Evolutionary conservation across 2,329 filamentous ascomycete genomes (phyloP).

Genomic region (Arthroderma sp.): DNA sequence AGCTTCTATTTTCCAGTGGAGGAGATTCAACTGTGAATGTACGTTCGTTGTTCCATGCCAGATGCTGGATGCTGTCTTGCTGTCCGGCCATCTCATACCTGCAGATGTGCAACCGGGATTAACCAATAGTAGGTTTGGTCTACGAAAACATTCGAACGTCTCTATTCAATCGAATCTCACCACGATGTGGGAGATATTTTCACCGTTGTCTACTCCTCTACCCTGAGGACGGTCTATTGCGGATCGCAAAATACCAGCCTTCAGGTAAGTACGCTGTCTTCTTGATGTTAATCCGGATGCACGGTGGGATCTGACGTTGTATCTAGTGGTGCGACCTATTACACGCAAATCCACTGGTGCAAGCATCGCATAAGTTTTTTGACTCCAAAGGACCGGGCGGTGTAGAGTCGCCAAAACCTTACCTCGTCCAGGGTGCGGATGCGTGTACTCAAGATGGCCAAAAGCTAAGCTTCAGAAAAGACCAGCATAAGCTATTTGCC

Average conservation of each 20-base stretch:
- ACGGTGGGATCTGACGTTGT: neutral
- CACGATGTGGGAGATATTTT: slow-evolving; percentile 96
- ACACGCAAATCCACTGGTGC: slow-evolving; percentile 48
- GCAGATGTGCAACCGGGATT: slow-evolving; percentile 4
- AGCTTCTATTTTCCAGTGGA: slow-evolving; percentile 77
- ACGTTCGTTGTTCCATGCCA: slow-evolving; percentile 10
- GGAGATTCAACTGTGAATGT: slow-evolving; percentile 88
- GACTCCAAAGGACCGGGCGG: slow-evolving; percentile 81
- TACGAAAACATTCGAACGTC: slow-evolving; percentile 57
- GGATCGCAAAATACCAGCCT: slow-evolving; percentile 91
- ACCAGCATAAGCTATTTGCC: slow-evolving; percentile 74
- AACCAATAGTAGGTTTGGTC: slow-evolving; percentile 55
- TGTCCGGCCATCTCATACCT: neutral
- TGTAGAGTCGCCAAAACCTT: slow-evolving; percentile 59
- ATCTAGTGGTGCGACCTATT: slow-evolving; percentile 62
- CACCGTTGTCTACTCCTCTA: slow-evolving; percentile 75
- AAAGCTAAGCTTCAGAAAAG: slow-evolving; percentile 66
- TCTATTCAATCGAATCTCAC: slow-evolving; percentile 83
- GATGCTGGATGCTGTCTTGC: neutral
- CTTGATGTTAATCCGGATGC: neutral
- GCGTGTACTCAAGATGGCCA: slow-evolving; percentile 43
- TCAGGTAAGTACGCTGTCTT: slow-evolving; percentile 37
- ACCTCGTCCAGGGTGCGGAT: slow-evolving; percentile 40
- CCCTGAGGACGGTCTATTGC: slow-evolving; percentile 71
- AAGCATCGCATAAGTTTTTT: slow-evolving; percentile 76